Evolutionary conservation across 345 rosid genomes (phyloP).

Genomic region (Hypericum androsaemum): DNA sequence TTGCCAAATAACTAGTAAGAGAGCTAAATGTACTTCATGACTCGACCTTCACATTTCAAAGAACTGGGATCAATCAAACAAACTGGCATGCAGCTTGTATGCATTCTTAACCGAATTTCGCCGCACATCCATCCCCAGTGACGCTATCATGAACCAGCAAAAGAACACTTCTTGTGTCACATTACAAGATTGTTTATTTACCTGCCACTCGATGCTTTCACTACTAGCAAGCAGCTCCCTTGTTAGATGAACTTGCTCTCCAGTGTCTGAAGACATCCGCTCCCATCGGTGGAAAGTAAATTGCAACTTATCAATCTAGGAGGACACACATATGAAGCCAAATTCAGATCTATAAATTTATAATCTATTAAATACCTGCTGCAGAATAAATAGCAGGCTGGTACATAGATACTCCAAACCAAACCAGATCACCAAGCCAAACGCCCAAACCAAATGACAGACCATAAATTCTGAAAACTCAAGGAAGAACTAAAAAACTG

Average conservation of each 20-base stretch:
- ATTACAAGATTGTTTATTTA: slow-evolving; percentile 13
- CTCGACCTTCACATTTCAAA: too few relatives aligned
- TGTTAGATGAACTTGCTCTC: slow-evolving; percentile 50
- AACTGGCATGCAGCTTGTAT: too few relatives aligned
- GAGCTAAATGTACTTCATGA: too few relatives aligned
- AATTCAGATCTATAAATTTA: not conserved
- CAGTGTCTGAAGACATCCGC: slow-evolving; percentile 42
- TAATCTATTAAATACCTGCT: not conserved
- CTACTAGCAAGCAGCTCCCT: slow-evolving; percentile 67
- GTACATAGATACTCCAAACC: not conserved
- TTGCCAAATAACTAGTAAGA: slow-evolving; percentile 13
- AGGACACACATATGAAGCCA: slow-evolving; percentile 6
- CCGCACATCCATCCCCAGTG: too few relatives aligned
- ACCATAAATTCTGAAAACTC: too few relatives aligned
- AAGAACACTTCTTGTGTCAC: too few relatives aligned
- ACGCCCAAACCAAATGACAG: too few relatives aligned
- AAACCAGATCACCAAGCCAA: slow-evolving; percentile 5
- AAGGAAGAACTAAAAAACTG: too few relatives aligned
- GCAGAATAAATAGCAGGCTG: too few relatives aligned
- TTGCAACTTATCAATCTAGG: slow-evolving; percentile 85
- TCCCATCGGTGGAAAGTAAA: slow-evolving; percentile 88
- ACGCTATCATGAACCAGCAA: too few relatives aligned
- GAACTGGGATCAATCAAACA: too few relatives aligned
- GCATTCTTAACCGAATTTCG: too few relatives aligned
- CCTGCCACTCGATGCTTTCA: slow-evolving; percentile 98